phyloP scores from a whole-genome alignment of 225 moss, liverwort and hornwort genomes.

The Pseudisothecium myosuroides region DNA sequence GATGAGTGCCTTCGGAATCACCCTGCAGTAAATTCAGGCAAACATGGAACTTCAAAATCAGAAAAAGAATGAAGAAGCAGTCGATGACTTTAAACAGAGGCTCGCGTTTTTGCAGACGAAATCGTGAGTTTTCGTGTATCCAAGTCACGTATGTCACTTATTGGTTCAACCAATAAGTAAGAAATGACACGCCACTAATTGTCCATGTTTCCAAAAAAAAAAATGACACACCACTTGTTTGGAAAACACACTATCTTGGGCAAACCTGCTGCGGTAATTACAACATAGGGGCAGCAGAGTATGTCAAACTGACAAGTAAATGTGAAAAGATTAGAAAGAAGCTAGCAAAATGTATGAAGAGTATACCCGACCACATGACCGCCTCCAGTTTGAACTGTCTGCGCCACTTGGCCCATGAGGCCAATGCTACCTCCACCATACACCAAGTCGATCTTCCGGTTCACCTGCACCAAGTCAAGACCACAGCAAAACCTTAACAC shows the following conservation, averaged over 20 bases:
- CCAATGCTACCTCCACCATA: slow-evolving; percentile 87
- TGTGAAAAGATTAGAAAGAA: not conserved
- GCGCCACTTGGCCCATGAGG: slow-evolving; percentile 82
- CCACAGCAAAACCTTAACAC: not conserved
- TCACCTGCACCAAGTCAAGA: slow-evolving; percentile 31
- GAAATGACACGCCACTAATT: not conserved
- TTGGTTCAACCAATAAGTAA: not conserved
- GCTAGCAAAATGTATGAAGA: not conserved
- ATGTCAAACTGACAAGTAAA: too few species aligned
- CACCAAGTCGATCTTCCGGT: slow-evolving; percentile 81
- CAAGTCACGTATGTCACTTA: not conserved
- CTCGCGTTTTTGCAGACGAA: not conserved
- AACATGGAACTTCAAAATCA: not conserved
- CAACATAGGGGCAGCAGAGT: not conserved
- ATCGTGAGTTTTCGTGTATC: not conserved
- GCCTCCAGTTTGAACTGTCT: slow-evolving; percentile 64
- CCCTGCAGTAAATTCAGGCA: slow-evolving; percentile 16
- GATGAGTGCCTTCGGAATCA: slow-evolving; percentile 75
- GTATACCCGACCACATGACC: slow-evolving; percentile 79
- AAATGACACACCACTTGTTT: not conserved
- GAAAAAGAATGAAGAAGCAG: not conserved
- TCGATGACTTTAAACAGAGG: not conserved
- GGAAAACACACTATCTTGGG: not conserved
- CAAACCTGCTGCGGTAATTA: not conserved
- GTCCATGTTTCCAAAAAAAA: too few species aligned